phyloP scores from a whole-genome alignment of 768 basidiomycete genomes.

The Xerocomus spinulosus region DNA sequence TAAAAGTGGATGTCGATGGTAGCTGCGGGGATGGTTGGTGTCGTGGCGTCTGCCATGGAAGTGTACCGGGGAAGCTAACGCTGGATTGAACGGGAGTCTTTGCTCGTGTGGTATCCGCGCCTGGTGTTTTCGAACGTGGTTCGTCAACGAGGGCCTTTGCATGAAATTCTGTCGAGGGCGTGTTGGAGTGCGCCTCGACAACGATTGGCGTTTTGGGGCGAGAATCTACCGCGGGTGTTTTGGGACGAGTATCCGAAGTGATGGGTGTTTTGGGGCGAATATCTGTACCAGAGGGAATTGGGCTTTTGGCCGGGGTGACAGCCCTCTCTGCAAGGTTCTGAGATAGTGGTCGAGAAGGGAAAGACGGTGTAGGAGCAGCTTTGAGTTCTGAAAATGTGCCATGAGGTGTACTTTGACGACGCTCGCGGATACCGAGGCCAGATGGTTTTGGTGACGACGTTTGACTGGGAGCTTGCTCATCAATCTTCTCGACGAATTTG shows the following conservation, averaged over 20 bases:
- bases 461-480: slow-evolving; percentile 34
- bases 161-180: slow-evolving; percentile 11
- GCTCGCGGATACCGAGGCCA: slow-evolving; percentile 37
- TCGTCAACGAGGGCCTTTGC: slow-evolving; percentile 14
- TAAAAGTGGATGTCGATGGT: slow-evolving; percentile 26
- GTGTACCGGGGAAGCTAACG: slow-evolving; percentile 12
- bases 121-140: slow-evolving; percentile 19
- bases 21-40: slow-evolving; percentile 32
- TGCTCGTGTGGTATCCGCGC: slow-evolving; percentile 11
- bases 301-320: slow-evolving; percentile 11
- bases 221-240: slow-evolving; percentile 18
- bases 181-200: slow-evolving; percentile 18
- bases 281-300: slow-evolving; percentile 13
- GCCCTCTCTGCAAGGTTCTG: slow-evolving; percentile 17
- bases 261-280: slow-evolving; percentile 18
- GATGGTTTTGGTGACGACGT: slow-evolving; percentile 25
- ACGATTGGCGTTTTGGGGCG: slow-evolving; percentile 10
- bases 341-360: slow-evolving; percentile 15
- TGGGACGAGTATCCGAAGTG: slow-evolving; percentile 16
- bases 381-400: slow-evolving; percentile 16
- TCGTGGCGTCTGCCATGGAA: slow-evolving; percentile 22
- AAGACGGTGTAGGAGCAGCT: slow-evolving; percentile 8
- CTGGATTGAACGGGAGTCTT: slow-evolving; percentile 18
- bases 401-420: slow-evolving; percentile 48
- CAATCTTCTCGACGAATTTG: slow-evolving; percentile 35